These are phyloP conservation scores for Xylogone sp. DNA, from an alignment of 2,329 filamentous ascomycete species.

Conservation along the genomic window DNA sequence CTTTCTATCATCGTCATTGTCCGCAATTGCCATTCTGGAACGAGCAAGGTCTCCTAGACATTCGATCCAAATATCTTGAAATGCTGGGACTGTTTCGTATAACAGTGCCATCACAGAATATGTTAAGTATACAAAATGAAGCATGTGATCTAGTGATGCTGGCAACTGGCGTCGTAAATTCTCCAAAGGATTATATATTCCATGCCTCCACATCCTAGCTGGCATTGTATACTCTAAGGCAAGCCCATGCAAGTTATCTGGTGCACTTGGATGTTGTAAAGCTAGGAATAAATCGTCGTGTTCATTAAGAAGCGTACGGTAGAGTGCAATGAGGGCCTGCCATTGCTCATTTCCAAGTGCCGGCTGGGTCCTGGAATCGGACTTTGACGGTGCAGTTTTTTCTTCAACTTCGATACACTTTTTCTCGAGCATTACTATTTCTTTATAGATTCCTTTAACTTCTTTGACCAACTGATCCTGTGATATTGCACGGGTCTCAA, in stretches of 20 bases:
- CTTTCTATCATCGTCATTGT: slow-evolving; percentile 70
- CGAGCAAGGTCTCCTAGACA: slow-evolving; percentile 82
- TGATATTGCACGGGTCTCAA: slow-evolving; percentile 32
- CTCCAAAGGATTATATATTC: slow-evolving; percentile 82
- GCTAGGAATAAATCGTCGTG: slow-evolving; percentile 86
- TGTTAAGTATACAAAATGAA: slow-evolving; percentile 84
- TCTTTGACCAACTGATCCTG: slow-evolving; percentile 26
- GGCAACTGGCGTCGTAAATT: slow-evolving; percentile 72
- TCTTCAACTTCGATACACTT: slow-evolving; percentile 80
- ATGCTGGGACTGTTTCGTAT: slow-evolving; percentile 78
- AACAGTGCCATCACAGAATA: slow-evolving; percentile 88
- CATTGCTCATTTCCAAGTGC: slow-evolving; percentile 66
- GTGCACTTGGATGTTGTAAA: slow-evolving; percentile 79
- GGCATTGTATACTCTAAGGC: slow-evolving; percentile 88
- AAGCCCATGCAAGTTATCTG: slow-evolving; percentile 59
- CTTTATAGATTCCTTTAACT: slow-evolving; percentile 63
- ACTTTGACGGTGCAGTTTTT: slow-evolving; percentile 46
- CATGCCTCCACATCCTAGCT: slow-evolving; percentile 84
- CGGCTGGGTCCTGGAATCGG: slow-evolving; percentile 22
- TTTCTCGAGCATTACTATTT: slow-evolving; percentile 78
- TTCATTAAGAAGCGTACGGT: slow-evolving; percentile 76
- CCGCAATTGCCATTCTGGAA: slow-evolving; percentile 88
- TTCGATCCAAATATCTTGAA: slow-evolving; percentile 82
- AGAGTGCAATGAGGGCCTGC: slow-evolving; percentile 78
- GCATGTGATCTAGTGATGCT: slow-evolving; percentile 78